Percentiles rank a stretch among this genome's conserved stretches.
Conservation (phyloP, 257 asterid species). For the Craterostigma plantagineum region DNA sequence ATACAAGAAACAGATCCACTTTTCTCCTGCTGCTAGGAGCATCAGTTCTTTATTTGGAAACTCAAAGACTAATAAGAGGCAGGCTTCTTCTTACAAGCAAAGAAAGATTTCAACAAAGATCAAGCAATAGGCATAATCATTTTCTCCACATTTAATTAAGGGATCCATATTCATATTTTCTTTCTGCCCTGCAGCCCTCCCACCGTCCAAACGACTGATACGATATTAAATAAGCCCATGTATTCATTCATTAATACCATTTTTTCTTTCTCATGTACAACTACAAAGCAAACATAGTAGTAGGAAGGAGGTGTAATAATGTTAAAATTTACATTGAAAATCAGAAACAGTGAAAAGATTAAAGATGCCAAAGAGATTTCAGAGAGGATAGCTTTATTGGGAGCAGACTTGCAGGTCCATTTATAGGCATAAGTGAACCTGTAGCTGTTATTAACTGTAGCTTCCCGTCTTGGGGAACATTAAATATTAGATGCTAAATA, state of each 20-base stretch:
- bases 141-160: background rate
- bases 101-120: background rate
- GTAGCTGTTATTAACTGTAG: slow-evolving; percentile 13
- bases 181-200: no score
- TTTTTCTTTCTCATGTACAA: no score
- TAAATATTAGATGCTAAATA: background rate
- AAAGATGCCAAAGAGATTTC: slow-evolving; percentile 27
- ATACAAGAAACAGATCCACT: no score
- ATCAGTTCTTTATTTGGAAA: no score
- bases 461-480: slow-evolving; percentile 3
- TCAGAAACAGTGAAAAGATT: slow-evolving; percentile 40
- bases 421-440: slow-evolving; percentile 18
- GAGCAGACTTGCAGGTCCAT: slow-evolving; percentile 25
- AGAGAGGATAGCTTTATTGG: slow-evolving; percentile 23
- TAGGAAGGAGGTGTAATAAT: slow-evolving; percentile 6
- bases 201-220: no score
- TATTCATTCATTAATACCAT: no score
- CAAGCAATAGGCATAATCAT: slow-evolving; percentile 9
- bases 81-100: background rate
- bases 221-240: no score
- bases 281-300: slow-evolving; percentile 6
- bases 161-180: background rate
- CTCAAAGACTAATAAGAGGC: no score
- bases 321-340: slow-evolving; percentile 16
- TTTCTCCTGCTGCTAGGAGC: no score